Evolutionary conservation across 345 rosid genomes (phyloP).

Genomic region (sweet orange (Citrus sinensis)): DNA sequence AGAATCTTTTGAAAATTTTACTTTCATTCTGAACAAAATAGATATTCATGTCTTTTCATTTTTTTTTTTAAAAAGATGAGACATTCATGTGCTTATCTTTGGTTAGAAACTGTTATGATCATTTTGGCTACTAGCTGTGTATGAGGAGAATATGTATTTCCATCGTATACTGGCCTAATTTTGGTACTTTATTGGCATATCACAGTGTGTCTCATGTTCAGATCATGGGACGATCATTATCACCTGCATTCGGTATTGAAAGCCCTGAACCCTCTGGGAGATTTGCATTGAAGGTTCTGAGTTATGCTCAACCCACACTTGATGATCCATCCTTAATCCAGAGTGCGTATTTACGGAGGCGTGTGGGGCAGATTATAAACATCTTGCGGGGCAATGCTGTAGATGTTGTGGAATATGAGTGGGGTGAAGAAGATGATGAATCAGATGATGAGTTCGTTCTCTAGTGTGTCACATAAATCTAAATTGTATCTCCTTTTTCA

Average conservation of each 20-base stretch:
- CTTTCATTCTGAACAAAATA: not conserved
- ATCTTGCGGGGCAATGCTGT: slow-evolving; percentile 39
- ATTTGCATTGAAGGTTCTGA: slow-evolving; percentile 46
- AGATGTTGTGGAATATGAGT: slow-evolving; percentile 30
- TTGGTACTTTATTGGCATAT: slow-evolving; percentile 10
- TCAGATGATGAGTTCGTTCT: slow-evolving; percentile 36
- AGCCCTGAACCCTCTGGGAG: slow-evolving; percentile 44
- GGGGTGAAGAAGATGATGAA: slow-evolving; percentile 46
- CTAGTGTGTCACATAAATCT: not conserved
- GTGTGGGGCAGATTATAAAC: slow-evolving; percentile 43
- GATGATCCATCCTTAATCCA: slow-evolving; percentile 11
- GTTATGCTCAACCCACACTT: slow-evolving; percentile 35
- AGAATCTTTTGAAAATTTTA: not conserved
- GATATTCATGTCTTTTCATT: no score
- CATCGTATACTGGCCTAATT: not conserved
- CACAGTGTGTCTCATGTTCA: slow-evolving; percentile 76
- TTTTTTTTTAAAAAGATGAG: no score
- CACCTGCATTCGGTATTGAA: slow-evolving; percentile 44
- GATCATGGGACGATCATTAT: slow-evolving; percentile 59
- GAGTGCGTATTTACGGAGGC: slow-evolving; percentile 17
- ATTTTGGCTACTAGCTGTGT: not conserved
- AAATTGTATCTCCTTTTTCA: not conserved
- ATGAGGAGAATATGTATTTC: not conserved
- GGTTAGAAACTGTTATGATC: not conserved
- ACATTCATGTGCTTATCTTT: not conserved